A percentile compares a stretch with the other conserved stretches of the same genome.
phyloP scores from a whole-genome alignment of 257 asterid genomes.

The Solanum sitiens region DNA sequence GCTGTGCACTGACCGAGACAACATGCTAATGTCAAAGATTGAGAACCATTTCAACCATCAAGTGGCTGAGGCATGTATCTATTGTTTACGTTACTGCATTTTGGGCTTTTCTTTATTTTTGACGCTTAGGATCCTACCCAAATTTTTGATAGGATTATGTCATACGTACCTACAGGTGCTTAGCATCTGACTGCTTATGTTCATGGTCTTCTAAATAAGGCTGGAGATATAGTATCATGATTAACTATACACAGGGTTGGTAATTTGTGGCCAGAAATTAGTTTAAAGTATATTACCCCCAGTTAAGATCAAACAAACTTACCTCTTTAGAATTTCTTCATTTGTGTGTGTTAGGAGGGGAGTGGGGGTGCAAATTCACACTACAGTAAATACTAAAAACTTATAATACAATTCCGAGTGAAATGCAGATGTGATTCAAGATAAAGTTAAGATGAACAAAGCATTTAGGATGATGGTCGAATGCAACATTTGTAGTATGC shows the following conservation, averaged over 20 bases:
- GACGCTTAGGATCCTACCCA: neutral
- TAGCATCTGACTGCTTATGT: neutral
- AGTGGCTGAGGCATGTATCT: slow-evolving; percentile 32
- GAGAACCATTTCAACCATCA: slow-evolving; percentile 41
- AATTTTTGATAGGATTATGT: neutral
- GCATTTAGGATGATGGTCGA: neutral
- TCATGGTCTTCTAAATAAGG: neutral
- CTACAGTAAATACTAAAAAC: neutral
- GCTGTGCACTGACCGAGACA: slow-evolving; percentile 23
- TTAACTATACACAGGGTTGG: neutral
- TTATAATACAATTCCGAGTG: neutral
- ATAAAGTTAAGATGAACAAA: neutral
- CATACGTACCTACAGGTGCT: neutral
- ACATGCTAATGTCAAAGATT: slow-evolving; percentile 35
- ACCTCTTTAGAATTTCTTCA: neutral
- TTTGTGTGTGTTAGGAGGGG: neutral
- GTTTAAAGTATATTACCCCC: neutral
- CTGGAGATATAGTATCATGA: neutral
- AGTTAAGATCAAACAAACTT: neutral
- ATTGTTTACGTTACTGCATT: neutral
- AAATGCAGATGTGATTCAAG: neutral
- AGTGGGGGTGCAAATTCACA: neutral
- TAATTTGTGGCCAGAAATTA: neutral
- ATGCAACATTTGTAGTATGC: neutral
- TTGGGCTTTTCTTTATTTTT: neutral